phyloP scores from a whole-genome alignment of 176 grass and related monocot species.

The Triticum timopheevii region DNA sequence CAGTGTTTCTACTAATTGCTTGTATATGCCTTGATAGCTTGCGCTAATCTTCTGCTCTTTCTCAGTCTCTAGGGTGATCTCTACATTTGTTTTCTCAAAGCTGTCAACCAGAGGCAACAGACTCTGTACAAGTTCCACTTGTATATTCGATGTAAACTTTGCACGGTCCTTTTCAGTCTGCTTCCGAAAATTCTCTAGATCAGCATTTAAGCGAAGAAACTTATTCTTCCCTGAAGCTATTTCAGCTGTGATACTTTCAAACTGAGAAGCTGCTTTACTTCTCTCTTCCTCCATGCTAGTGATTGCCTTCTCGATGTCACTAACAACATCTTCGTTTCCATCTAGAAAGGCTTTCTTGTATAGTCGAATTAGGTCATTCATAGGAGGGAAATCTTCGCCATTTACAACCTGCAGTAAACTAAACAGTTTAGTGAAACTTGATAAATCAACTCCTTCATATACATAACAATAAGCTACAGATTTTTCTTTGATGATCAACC shows the following conservation, averaged over 20 bases:
- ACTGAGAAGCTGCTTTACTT: conserved; percentile 48
- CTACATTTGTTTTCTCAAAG: conserved; percentile 77
- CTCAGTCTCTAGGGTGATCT: conserved; percentile 64
- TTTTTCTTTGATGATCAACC: neutral
- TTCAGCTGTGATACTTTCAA: conserved; percentile 55
- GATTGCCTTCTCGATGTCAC: conserved; percentile 65
- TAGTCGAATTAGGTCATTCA: conserved; percentile 65
- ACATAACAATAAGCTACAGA: neutral
- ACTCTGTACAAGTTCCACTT: conserved; percentile 70
- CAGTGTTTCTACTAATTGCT: conserved; percentile 91
- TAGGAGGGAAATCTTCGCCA: conserved; percentile 52
- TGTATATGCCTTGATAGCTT: conserved; percentile 80
- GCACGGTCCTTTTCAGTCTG: conserved; percentile 73
- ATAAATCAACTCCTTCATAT: neutral
- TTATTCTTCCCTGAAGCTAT: conserved; percentile 71
- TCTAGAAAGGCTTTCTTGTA: conserved; percentile 75
- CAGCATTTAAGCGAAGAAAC: conserved; percentile 81
- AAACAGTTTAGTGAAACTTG: conserved; percentile 25
- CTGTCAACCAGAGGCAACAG: conserved; percentile 55
- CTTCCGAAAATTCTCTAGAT: conserved; percentile 97
- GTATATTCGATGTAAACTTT: conserved; percentile 86
- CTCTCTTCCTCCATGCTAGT: conserved; percentile 55
- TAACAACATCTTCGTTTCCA: conserved; percentile 62
- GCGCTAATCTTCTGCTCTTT: conserved; percentile 67
- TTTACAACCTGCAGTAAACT: conserved; percentile 39